Conservation (phyloP, 495 filamentous ascomycete genomes). For the Aspergillus sclerotiicarbonarius region DNA sequence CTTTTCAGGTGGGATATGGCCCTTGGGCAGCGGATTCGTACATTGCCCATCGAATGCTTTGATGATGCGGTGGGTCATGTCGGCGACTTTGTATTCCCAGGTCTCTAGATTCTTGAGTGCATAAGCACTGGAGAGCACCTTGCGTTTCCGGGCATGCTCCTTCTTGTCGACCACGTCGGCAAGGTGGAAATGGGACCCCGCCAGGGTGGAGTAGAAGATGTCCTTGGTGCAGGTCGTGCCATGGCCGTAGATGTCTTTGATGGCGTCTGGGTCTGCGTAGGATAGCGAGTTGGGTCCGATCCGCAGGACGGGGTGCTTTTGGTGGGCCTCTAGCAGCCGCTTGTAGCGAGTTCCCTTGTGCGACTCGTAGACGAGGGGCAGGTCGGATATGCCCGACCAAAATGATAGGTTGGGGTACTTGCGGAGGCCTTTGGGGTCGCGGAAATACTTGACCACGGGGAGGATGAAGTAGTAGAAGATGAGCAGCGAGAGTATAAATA, state of each 20-base stretch:
- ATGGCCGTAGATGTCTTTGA: constrained; percentile 58
- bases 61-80: constrained; percentile 45
- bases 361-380: constrained; percentile 35
- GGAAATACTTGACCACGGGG: constrained; percentile 33
- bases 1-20: constrained; percentile 22
- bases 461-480: background rate
- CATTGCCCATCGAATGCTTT: constrained; percentile 37
- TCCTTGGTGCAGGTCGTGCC: constrained; percentile 51
- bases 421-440: constrained; percentile 41
- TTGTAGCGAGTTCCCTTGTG: constrained; percentile 34
- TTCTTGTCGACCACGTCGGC: constrained; percentile 46
- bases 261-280: constrained; percentile 43
- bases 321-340: constrained; percentile 34
- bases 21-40: constrained; percentile 23
- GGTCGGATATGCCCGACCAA: constrained; percentile 36
- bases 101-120: constrained; percentile 53
- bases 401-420: constrained; percentile 39
- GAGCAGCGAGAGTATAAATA: background rate
- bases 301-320: constrained; percentile 45
- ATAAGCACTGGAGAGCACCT: constrained; percentile 50
- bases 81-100: constrained; percentile 56
- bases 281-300: constrained; percentile 53
- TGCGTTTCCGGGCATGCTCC: constrained; percentile 51
- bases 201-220: constrained; percentile 36
- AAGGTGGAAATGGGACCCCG: constrained; percentile 44